Evolutionary conservation across 495 filamentous ascomycete species (phyloP).

Genomic region (Penicillium cinerascens): DNA sequence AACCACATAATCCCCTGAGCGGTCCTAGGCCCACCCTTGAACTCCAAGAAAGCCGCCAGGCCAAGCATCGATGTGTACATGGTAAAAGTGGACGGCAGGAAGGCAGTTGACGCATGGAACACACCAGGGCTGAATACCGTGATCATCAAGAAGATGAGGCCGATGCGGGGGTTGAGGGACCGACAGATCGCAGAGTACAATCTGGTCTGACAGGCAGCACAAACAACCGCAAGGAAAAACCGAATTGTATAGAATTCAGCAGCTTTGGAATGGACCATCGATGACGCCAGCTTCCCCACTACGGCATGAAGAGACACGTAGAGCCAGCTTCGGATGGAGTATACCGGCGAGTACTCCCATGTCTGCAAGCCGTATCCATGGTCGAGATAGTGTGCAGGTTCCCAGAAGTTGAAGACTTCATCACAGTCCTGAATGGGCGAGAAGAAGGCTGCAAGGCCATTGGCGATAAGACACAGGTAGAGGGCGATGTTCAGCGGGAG

Average conservation of each 20-base stretch:
- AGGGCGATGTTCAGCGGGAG: constrained; percentile 72
- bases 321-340: constrained; percentile 92
- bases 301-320: constrained; percentile 84
- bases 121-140: constrained; percentile 80
- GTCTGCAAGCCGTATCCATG: constrained; percentile 95
- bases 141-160: constrained; percentile 73
- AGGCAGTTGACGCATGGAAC: constrained; percentile 85
- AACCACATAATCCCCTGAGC: constrained; percentile 88
- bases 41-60: constrained; percentile 83
- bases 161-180: constrained; percentile 73
- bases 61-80: constrained; percentile 94
- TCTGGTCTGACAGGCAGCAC: constrained; percentile 74
- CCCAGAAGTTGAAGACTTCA: constrained; percentile 99
- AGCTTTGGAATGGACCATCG: constrained; percentile 56
- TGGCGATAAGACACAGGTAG: constrained; percentile 69
- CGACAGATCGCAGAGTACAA: constrained; percentile 73
- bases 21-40: constrained; percentile 68
- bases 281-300: constrained; percentile 59
- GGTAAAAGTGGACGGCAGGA: constrained; percentile 90
- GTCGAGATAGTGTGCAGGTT: constrained; percentile 89
- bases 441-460: constrained; percentile 72
- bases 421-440: constrained; percentile 97
- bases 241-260: constrained; percentile 87
- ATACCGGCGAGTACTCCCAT: constrained; percentile 98
- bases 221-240: constrained; percentile 65